phyloP scores from a whole-genome alignment of 106 monocot genomes.

The Dioscorea dumetorum region DNA sequence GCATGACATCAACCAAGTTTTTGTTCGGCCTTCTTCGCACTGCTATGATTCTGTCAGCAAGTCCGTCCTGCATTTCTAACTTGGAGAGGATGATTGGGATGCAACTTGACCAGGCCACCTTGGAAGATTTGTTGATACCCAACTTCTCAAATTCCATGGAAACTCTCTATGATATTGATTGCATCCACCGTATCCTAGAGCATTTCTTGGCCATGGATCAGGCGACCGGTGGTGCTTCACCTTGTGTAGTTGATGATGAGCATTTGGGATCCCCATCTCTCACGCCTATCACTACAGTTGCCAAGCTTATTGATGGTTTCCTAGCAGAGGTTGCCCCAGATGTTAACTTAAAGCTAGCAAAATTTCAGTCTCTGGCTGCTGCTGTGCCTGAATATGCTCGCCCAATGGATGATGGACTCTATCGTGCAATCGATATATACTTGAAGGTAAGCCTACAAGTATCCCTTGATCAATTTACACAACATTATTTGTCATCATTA shows the following conservation, averaged over 20 bases:
- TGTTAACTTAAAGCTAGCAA: constrained; percentile 7
- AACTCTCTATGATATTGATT: constrained; percentile 10
- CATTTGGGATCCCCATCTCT: constrained; percentile 8
- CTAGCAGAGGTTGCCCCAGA: constrained; percentile 10
- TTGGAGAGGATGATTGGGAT: constrained; percentile 10
- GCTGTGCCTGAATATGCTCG: constrained; percentile 8
- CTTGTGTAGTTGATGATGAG: constrained; percentile 9
- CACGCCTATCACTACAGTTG: constrained; percentile 6
- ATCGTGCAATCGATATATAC: constrained; percentile 12
- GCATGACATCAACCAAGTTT: constrained; percentile 5
- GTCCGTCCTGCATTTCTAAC: constrained; percentile 1
- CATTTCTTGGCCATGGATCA: constrained; percentile 11
- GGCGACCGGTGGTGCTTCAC: constrained; percentile 6
- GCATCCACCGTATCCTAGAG: constrained; percentile 7
- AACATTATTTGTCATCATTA: too few species aligned
- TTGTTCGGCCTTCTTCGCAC: constrained; percentile 13
- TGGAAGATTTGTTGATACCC: constrained; percentile 10
- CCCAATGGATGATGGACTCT: constrained; percentile 11
- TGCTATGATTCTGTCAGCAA: constrained; percentile 6
- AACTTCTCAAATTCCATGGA: constrained; percentile 10
- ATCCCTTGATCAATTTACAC: not conserved
- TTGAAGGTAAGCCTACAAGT: constrained; percentile 6
- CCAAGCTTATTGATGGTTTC: constrained; percentile 11
- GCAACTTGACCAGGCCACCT: constrained; percentile 10
- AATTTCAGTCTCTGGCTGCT: constrained; percentile 12